phyloP scores from a whole-genome alignment of 2,329 filamentous ascomycete genomes.

The Fusarium sp. region DNA sequence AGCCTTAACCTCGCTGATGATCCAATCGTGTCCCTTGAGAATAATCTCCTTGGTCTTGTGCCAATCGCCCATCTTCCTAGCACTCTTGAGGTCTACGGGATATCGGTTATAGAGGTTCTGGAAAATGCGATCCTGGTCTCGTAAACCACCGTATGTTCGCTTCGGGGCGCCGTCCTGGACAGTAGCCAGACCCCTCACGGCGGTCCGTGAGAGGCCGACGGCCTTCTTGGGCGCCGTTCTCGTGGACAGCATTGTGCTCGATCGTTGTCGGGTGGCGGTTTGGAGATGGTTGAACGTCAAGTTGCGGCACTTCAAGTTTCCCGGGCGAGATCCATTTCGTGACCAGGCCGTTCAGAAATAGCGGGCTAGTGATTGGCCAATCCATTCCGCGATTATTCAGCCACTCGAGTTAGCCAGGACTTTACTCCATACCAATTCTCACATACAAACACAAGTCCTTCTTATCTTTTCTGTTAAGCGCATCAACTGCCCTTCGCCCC shows the following conservation, averaged over 20 bases:
- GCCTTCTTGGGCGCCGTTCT: conserved; percentile 53
- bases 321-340: conserved; percentile 44
- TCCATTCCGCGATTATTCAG: conserved; percentile 45
- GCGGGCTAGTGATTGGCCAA: conserved; percentile 54
- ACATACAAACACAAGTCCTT: conserved; percentile 5
- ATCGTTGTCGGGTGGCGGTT: conserved; percentile 46
- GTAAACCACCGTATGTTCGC: conserved; percentile 83
- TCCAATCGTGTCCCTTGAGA: conserved; percentile 97
- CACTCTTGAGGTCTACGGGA: conserved; percentile 89
- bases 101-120: conserved; percentile 97
- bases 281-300: conserved; percentile 43
- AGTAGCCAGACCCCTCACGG: conserved; percentile 78
- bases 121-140: conserved; percentile 98
- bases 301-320: conserved; percentile 52
- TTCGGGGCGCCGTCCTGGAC: conserved; percentile 78
- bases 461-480: conserved; percentile 34
- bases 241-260: conserved; percentile 56
- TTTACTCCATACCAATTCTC: neutral
- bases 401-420: conserved; percentile 45
- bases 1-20: conserved; percentile 96
- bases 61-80: conserved; percentile 99
- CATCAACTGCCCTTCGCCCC: neutral
- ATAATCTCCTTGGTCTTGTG: conserved; percentile 99
- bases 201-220: conserved; percentile 54
- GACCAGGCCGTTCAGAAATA: conserved; percentile 49